These are phyloP conservation scores for Monosporascus sp. DNA, from an alignment of 2,329 filamentous ascomycete species.

Conservation along the genomic window DNA sequence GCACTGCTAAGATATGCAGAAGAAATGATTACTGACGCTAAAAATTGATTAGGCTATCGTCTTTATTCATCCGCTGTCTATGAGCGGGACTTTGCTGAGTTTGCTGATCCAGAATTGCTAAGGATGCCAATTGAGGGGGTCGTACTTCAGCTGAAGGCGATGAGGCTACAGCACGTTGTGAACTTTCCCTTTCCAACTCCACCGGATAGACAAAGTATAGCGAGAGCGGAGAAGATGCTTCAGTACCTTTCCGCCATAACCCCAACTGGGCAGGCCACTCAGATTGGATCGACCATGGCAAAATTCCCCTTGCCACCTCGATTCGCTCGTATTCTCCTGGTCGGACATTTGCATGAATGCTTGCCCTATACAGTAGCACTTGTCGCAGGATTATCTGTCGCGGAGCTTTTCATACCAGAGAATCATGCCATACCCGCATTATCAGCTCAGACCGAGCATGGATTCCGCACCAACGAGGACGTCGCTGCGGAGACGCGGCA, in stretches of 20 bases:
- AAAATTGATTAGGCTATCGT: slow-evolving; percentile 49
- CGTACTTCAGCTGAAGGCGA: slow-evolving; percentile 88
- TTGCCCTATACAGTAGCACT: slow-evolving; percentile 81
- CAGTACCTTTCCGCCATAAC: slow-evolving; percentile 79
- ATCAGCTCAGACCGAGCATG: slow-evolving; percentile 33
- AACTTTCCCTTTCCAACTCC: slow-evolving; percentile 96
- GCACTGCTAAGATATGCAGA: too few relatives aligned
- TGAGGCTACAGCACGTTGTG: slow-evolving; percentile 83
- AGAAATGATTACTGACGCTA: neutral
- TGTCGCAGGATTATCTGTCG: slow-evolving; percentile 81
- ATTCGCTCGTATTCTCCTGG: slow-evolving; percentile 85
- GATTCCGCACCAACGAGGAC: slow-evolving; percentile 57
- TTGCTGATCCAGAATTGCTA: slow-evolving; percentile 81
- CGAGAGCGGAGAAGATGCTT: slow-evolving; percentile 79
- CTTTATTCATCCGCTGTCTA: slow-evolving; percentile 93
- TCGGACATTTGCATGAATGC: slow-evolving; percentile 77
- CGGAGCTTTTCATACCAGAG: slow-evolving; percentile 81
- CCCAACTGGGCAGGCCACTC: slow-evolving; percentile 66
- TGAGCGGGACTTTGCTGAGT: slow-evolving; percentile 80
- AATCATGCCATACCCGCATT: slow-evolving; percentile 64
- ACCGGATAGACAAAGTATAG: slow-evolving; percentile 69
- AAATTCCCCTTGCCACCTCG: slow-evolving; percentile 86
- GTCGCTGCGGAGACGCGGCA: slow-evolving; percentile 66
- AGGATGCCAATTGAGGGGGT: slow-evolving; percentile 90
- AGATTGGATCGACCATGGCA: slow-evolving; percentile 74